Evolutionary conservation across 2,329 filamentous ascomycete genomes (phyloP).

Genomic region (Rutstroemia sp.): DNA sequence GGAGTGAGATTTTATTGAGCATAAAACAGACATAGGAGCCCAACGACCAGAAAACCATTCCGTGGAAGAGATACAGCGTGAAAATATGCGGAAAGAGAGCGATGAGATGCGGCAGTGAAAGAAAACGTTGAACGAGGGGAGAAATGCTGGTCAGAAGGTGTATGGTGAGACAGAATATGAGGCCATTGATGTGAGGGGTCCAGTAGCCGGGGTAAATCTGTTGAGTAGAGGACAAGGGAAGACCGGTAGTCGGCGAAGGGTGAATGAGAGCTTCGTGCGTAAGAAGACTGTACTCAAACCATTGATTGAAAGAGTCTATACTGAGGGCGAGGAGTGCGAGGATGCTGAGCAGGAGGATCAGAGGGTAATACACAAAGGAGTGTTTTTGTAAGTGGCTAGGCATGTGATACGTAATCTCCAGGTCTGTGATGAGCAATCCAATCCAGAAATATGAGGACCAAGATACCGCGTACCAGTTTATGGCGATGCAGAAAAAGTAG

Average conservation of each 20-base stretch:
- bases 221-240: constrained; percentile 30
- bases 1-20: constrained; percentile 15
- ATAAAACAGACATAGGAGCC: constrained; percentile 22
- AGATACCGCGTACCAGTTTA: constrained; percentile 39
- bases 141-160: constrained; percentile 32
- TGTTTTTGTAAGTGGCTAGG: constrained; percentile 32
- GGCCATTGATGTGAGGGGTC: constrained; percentile 36
- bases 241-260: constrained; percentile 34
- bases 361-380: constrained; percentile 31
- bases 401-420: constrained; percentile 40
- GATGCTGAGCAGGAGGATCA: constrained; percentile 28
- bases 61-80: constrained; percentile 42
- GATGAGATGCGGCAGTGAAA: constrained; percentile 34
- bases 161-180: constrained; percentile 33
- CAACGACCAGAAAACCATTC: constrained; percentile 30
- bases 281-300: constrained; percentile 15
- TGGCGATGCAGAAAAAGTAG: constrained; percentile 36
- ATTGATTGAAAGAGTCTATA: constrained; percentile 12
- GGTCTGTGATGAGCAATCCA: constrained; percentile 37
- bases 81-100: constrained; percentile 41
- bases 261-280: constrained; percentile 36
- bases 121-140: constrained; percentile 33
- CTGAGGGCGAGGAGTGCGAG: constrained; percentile 19
- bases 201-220: constrained; percentile 30
- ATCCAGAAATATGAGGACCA: constrained; percentile 41